Conservation (phyloP, 2,329 filamentous ascomycete species). For the Talaromyces albobiverticillius region DNA sequence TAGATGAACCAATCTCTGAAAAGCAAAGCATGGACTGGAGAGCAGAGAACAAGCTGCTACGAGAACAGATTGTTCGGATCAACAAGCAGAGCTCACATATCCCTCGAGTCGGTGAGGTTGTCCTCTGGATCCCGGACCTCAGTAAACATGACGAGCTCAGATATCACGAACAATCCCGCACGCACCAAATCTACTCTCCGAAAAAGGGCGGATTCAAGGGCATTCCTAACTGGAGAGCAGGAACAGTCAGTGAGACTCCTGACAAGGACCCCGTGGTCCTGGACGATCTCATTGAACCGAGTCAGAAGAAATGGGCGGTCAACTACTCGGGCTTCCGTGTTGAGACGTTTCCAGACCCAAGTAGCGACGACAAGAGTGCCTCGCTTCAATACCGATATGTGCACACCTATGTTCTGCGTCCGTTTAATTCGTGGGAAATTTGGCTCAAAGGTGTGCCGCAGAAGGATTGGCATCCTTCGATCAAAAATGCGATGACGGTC, state of each 20-base stretch:
- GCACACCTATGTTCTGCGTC: constrained; percentile 52
- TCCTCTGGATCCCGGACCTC: constrained; percentile 46
- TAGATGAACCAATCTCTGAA: constrained; percentile 51
- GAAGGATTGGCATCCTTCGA: constrained; percentile 50
- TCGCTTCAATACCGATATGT: constrained; percentile 57
- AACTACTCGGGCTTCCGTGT: constrained; percentile 56
- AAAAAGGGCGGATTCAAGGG: constrained; percentile 32
- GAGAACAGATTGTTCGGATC: constrained; percentile 41
- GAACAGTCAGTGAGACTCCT: constrained; percentile 53
- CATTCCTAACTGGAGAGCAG: constrained; percentile 55
- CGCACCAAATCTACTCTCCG: constrained; percentile 33
- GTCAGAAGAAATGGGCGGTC: constrained; percentile 40
- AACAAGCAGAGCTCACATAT: constrained; percentile 48
- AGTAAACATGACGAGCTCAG: constrained; percentile 36
- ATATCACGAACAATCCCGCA: constrained; percentile 28
- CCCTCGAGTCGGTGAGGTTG: constrained; percentile 56
- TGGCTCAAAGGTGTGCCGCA: constrained; percentile 43
- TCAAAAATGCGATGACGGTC: constrained; percentile 52
- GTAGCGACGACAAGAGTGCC: constrained; percentile 49
- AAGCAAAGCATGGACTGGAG: constrained; percentile 56
- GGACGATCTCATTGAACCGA: constrained; percentile 46
- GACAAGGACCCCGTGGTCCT: constrained; percentile 38
- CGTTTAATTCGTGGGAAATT: constrained; percentile 54
- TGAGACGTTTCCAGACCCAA: constrained; percentile 55
- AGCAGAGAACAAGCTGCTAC: constrained; percentile 46